Base-by-base conservation (phyloP, 129 eudicot genomes). In the Gnaphalium uliginosum region DNA sequence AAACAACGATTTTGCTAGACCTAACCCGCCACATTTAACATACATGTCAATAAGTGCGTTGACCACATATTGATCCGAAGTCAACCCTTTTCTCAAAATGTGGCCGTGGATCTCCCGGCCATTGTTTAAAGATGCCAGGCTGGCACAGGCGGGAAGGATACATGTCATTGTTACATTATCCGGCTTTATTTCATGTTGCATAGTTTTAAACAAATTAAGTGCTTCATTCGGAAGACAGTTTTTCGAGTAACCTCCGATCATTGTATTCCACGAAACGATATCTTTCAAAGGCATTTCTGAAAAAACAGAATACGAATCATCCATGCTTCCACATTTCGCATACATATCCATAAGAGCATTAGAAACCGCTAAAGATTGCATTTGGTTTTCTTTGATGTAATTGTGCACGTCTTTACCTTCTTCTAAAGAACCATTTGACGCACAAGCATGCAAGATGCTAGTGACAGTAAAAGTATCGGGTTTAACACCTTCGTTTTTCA, bases 261-360 rank as follows among this genome's bases (percentile, higher is more conserved):
- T 83, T 2, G 88, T 81, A 78, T 90, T 90, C 96, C 96, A 90
- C 8, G 96, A 87, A 6, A 87, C 82, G 4, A 81, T 83, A 41
- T 90, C 96, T 72, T 60, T 80, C 14, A 10, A 39, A 14, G 62
- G 53, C 83, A 77, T 85, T 18, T 79, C 69, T 17, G 69, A 62
- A 46, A 90, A 90, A 73, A 87, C 84, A 1, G 39, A 37, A 27
- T 69, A 65, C 1, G 96, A 81, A 67, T 83, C 88, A 7, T 83
- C 81, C 87, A 90, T 77, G 81, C 90, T 87, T 72, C 92, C 96
- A 65, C 92, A 90, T 81, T 90, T 87, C 24, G 92, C 86, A 46
- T 85, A 90, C 96, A 90, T 87, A 82, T 87, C 87, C 85, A 90
- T 90, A 4, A 90, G 89, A 0, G 96, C 90, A 75, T 90, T 90